Conservation (phyloP, 257 asterid genomes). For the Salvia rosmarinus region DNA sequence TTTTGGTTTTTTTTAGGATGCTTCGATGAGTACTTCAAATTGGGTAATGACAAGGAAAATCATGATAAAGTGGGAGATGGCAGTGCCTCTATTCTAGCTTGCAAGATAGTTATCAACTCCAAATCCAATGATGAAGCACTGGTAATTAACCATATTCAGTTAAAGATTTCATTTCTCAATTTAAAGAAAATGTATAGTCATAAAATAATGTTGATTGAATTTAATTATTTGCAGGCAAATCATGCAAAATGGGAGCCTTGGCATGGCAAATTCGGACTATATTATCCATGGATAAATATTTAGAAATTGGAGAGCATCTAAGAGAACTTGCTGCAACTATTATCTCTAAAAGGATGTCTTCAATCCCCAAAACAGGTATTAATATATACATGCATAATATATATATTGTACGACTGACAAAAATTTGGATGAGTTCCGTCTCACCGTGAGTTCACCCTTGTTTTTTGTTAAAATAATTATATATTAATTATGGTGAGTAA, state of each 20-base stretch:
- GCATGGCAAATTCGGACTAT: conserved; percentile 85
- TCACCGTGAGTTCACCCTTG: too few relatives aligned
- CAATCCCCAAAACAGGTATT: conserved; percentile 75
- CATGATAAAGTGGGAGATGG: conserved; percentile 31
- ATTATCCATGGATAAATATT: conserved; percentile 75
- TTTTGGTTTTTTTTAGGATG: conserved; percentile 48
- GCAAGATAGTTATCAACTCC: conserved; percentile 75
- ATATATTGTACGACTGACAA: too few relatives aligned
- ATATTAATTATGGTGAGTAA: too few relatives aligned
- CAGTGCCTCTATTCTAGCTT: conserved; percentile 41
- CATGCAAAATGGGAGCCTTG: conserved; percentile 95
- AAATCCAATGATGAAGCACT: conserved; percentile 73
- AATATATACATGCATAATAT: not conserved
- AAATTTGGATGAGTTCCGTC: too few relatives aligned
- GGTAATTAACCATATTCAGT: conserved; percentile 44
- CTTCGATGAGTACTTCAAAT: conserved; percentile 68
- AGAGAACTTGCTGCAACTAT: conserved; percentile 69
- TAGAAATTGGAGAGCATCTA: conserved; percentile 67
- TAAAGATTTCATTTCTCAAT: too few relatives aligned
- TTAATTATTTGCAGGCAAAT: conserved; percentile 58
- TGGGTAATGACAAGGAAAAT: conserved; percentile 47
- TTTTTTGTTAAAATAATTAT: too few relatives aligned
- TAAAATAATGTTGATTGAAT: not conserved
- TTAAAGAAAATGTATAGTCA: too few relatives aligned
- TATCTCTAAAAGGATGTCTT: conserved; percentile 59